phyloP scores from a whole-genome alignment of 306 rosid genomes.

The Ziziphus jujuba region DNA sequence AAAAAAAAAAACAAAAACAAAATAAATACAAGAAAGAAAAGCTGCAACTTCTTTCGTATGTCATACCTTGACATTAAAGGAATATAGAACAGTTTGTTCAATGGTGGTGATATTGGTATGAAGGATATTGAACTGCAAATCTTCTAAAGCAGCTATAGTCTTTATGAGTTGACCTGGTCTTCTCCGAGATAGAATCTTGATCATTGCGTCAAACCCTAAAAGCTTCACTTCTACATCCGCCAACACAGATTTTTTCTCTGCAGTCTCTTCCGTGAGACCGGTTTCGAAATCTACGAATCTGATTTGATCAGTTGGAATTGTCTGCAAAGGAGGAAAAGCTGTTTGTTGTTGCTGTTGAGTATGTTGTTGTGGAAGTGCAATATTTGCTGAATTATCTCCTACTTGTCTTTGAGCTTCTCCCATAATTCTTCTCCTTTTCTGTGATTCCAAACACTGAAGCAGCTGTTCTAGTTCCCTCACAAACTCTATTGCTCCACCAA shows the following conservation, averaged over 20 bases:
- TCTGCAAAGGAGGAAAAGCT: slow-evolving; percentile 41
- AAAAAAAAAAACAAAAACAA: background rate
- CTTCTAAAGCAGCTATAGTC: slow-evolving; percentile 93
- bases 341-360: slow-evolving; percentile 40
- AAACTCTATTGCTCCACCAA: slow-evolving; percentile 97
- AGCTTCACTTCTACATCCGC: slow-evolving; percentile 97
- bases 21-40: background rate
- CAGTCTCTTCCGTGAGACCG: slow-evolving; percentile 67
- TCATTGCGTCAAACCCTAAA: slow-evolving; percentile 86
- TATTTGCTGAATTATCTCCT: slow-evolving; percentile 18
- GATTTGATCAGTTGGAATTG: slow-evolving; percentile 50
- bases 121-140: slow-evolving; percentile 80
- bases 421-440: slow-evolving; percentile 69
- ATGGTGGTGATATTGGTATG: slow-evolving; percentile 96
- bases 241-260: slow-evolving; percentile 82
- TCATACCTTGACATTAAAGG: slow-evolving; percentile 97
- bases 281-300: slow-evolving; percentile 60
- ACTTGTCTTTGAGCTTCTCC: slow-evolving; percentile 68
- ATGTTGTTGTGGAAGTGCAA: slow-evolving; percentile 16
- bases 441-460: slow-evolving; percentile 91
- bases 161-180: slow-evolving; percentile 89
- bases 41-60: too few relatives aligned
- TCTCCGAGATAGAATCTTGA: slow-evolving; percentile 82
- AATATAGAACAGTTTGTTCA: slow-evolving; percentile 94
- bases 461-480: slow-evolving; percentile 94